Evolutionary conservation across 208 protist genomes (phyloP).

Genomic region (Trypanosoma boissoni): DNA sequence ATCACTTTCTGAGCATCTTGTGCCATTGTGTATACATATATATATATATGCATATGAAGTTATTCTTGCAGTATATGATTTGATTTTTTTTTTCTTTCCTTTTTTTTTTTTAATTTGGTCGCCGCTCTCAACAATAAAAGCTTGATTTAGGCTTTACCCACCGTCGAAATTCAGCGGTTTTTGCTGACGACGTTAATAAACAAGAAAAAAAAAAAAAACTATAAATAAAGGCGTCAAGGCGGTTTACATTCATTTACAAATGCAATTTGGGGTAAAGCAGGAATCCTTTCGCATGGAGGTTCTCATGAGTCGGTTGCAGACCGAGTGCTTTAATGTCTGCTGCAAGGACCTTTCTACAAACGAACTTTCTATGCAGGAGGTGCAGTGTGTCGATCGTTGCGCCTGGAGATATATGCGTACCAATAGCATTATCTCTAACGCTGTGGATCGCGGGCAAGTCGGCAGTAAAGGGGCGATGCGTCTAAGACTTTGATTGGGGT

Average conservation of each 20-base stretch:
- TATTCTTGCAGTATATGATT: not conserved
- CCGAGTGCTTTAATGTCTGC: constrained; percentile 84
- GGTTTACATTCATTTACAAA: constrained; percentile 8
- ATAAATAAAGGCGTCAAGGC: not conserved
- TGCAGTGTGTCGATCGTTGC: constrained; percentile 84
- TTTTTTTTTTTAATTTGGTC: constrained; percentile 4
- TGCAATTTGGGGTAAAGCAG: constrained; percentile 82
- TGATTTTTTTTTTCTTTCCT: not conserved
- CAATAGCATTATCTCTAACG: constrained; percentile 54
- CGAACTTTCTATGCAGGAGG: constrained; percentile 73
- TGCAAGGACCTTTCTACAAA: constrained; percentile 59
- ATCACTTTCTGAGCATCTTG: too few relatives aligned
- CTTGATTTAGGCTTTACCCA: too few relatives aligned
- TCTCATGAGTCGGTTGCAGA: constrained; percentile 72
- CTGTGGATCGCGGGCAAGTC: constrained; percentile 35
- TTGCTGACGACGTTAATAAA: too few relatives aligned
- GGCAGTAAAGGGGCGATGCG: not conserved
- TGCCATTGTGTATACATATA: too few relatives aligned
- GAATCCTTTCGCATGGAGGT: constrained; percentile 86
- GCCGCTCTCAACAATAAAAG: too few relatives aligned
- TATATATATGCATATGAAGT: too few relatives aligned
- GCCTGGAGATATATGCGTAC: constrained; percentile 78
- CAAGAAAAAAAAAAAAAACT: constrained; percentile 11
- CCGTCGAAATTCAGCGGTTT: too few relatives aligned
- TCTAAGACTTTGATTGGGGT: not conserved